Conservation (phyloP, 345 rosid species). For the Syzygium jambos region DNA sequence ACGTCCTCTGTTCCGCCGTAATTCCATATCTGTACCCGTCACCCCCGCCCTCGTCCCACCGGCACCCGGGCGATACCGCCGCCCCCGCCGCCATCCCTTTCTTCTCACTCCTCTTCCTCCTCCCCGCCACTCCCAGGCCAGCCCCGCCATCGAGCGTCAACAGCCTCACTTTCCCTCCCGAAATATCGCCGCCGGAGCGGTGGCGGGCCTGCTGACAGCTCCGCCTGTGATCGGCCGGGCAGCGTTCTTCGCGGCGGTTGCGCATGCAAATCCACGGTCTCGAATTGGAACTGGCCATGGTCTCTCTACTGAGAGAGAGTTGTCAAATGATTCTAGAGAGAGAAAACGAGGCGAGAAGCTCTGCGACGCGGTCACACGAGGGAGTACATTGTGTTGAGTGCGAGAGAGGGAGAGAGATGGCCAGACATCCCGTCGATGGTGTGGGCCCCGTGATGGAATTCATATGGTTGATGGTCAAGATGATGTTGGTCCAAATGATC, state of each 20-base stretch:
- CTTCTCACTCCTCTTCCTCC: not conserved
- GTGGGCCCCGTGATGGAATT: not conserved
- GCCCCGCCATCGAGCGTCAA: not conserved
- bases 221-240: not conserved
- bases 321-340: not conserved
- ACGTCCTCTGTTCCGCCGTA: conserved; percentile 7
- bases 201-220: not conserved
- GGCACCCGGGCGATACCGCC: not conserved
- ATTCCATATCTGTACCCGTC: not conserved
- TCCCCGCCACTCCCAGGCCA: not conserved
- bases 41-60: not conserved
- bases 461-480: not conserved
- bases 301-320: not conserved
- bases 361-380: not conserved
- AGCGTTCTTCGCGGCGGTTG: not conserved
- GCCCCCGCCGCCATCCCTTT: not conserved
- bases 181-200: not conserved
- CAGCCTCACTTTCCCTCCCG: not conserved
- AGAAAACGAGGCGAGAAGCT: not conserved
- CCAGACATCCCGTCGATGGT: not conserved
- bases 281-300: not conserved
- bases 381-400: not conserved
- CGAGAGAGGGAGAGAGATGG: not conserved
- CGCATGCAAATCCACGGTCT: not conserved
- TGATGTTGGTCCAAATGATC: not conserved